Evolutionary conservation across 2,329 filamentous ascomycete species (phyloP), one percentile per base, ranked within the genome.

Genomic region (Aulographum hederae): DNA sequence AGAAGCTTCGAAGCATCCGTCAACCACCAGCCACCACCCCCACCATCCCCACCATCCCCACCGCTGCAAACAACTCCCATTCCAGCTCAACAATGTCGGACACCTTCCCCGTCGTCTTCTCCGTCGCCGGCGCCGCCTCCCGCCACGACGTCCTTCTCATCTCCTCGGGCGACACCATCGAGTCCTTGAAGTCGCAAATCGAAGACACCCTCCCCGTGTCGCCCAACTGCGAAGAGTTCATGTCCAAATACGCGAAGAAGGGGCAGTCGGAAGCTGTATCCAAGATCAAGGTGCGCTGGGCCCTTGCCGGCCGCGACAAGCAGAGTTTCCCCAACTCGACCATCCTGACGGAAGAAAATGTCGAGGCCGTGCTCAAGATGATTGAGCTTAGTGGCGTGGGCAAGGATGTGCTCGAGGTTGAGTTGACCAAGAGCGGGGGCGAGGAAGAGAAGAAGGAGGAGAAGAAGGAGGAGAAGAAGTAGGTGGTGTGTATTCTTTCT

Each of bases 31-130:
- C n/a, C n/a, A n/a, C n/a, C n/a, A n/a, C n/a, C n/a, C n/a, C n/a
- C n/a, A n/a, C n/a, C n/a, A n/a, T n/a, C n/a, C n/a, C n/a, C n/a
- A n/a, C n/a, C n/a, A n/a, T n/a, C n/a, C n/a, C n/a, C n/a, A n/a
- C n/a, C n/a, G n/a, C n/a, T n/a, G n/a, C n/a, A n/a, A n/a, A n/a
- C n/a, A n/a, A n/a, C n/a, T n/a, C n/a, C n/a, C n/a, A n/a, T n/a
- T n/a, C n/a, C n/a, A n/a, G n/a, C n/a, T n/a, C n/a, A n/a, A n/a
- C n/a, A n/a, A n/a, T n/a, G n/a, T n/a, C n/a, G n/a, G n/a, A n/a
- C n/a, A 3, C 28, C 31, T 50, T 51, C 31, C 49, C 51, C 12
- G 38, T 48, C 33, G 37, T 54, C 28, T 54, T 54, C 42, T 52
- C 45, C n/a, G 43, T 53, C 30, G 44, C 45, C 18, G 42, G 43